Evolutionary conservation across 495 filamentous ascomycete species (phyloP), one percentile per base, ranked within the genome.

Genomic region (Neurospora sp.): DNA sequence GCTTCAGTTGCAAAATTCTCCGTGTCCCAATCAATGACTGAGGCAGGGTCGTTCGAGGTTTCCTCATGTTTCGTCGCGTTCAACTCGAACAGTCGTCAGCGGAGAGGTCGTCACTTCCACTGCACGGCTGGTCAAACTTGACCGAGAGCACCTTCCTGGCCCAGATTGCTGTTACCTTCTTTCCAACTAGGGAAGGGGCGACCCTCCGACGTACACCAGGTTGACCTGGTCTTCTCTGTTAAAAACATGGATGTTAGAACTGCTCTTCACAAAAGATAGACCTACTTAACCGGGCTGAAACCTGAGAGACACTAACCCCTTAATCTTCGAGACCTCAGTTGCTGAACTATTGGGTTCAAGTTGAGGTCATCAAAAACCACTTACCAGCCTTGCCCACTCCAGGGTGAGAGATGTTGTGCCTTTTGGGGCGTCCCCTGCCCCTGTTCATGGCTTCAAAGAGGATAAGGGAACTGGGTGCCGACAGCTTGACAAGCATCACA

Each of bases 1-100:
- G 38, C 2, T 12, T 38, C 40, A 31, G 42, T 44, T 41, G 41
- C 41, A 61, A 35, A 69, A 74, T 74, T 71, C 70, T 69, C 75
- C 70, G 73, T 37, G 27, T 65, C 27, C 53, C 53, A 65, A 35
- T 65, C 53, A 35, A 65, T 20, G n/a, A 69, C 35, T 27, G n/a
- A 38, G 22, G 37, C 35, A 20, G 35, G 37, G 37, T 69, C 22
- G 35, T 41, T 69, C n/a, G n/a, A 22, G 39, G 35, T 38, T 20
- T 20, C 68, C 37, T 69, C 35, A 27, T 69, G 42, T 39, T 31
- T 44, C 39, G 42, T 31, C 20, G 40, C 27, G 27, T 31, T 70
- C 27, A 44, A 31, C 39, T 70, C 40, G 39, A 44, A 59, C 11
- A 53, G 53, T 61, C 53, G 27, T 61, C 27, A 65, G 14, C 53